A percentile compares a stretch with the other conserved stretches of the same genome.
Evolutionary conservation across 805 yeast genomes (phyloP).

Genomic region (Candida loeiensis): DNA sequence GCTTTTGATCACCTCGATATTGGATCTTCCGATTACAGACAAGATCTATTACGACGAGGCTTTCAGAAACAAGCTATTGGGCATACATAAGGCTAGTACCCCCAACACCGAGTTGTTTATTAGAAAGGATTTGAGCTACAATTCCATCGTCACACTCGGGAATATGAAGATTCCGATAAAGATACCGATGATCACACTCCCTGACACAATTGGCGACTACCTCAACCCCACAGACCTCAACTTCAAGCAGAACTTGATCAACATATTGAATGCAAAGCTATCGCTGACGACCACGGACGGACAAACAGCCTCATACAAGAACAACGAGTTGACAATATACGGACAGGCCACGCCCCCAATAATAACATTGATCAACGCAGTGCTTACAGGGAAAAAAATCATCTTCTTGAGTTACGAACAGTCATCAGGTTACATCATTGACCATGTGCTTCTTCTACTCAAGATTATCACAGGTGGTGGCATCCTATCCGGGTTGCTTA

Average conservation of each 20-base stretch:
- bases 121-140: conserved; percentile 42
- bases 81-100: conserved; percentile 20
- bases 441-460: conserved; percentile 36
- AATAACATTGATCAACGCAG: conserved; percentile 33
- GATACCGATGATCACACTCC: conserved; percentile 39
- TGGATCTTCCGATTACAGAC: conserved; percentile 41
- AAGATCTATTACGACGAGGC: conserved; percentile 37
- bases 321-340: conserved; percentile 49
- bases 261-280: conserved; percentile 32
- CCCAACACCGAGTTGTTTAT: conserved; percentile 35
- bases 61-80: conserved; percentile 35
- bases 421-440: conserved; percentile 40
- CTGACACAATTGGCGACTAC: conserved; percentile 43
- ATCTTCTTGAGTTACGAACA: conserved; percentile 39
- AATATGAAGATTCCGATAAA: conserved; percentile 44
- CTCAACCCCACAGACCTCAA: conserved; percentile 44
- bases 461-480: conserved; percentile 43
- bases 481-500: conserved; percentile 37
- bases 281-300: conserved; percentile 22
- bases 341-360: conserved; percentile 52
- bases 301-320: conserved; percentile 19
- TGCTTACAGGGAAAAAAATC: conserved; percentile 38
- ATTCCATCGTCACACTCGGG: conserved; percentile 35
- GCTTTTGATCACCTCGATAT: conserved; percentile 38
- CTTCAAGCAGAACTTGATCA: conserved; percentile 37